Evolutionary conservation across 176 grass and related monocot species (phyloP).

Genomic region (Dendrocalamus sinicus): DNA sequence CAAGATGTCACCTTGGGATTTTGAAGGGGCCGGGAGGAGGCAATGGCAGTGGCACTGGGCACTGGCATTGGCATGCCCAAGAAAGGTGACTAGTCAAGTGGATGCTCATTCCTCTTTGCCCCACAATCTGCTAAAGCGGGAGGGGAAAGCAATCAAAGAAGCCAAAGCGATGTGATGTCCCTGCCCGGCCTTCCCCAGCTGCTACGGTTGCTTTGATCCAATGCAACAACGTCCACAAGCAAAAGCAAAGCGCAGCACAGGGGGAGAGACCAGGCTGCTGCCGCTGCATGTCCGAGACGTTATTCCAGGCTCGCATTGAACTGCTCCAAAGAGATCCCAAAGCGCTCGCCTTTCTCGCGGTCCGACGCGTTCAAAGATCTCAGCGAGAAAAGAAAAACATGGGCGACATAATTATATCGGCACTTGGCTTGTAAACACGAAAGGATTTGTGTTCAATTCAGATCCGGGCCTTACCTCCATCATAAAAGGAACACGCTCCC

Average conservation of each 20-base stretch:
- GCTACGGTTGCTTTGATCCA: conserved; percentile 75
- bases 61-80: conserved; percentile 44
- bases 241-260: conserved; percentile 38
- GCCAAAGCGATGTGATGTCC: conserved; percentile 50
- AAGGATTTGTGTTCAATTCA: conserved; percentile 38
- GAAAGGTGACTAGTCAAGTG: conserved; percentile 55
- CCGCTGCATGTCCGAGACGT: conserved; percentile 18
- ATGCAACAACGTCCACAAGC: conserved; percentile 83
- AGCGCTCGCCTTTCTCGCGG: conserved; percentile 80
- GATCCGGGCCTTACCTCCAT: conserved; percentile 30
- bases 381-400: conserved; percentile 37
- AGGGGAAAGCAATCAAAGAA: conserved; percentile 56
- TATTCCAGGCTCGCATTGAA: conserved; percentile 50
- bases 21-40: neutral
- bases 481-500: conserved; percentile 59
- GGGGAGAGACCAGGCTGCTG: neutral
- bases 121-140: conserved; percentile 55
- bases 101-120: conserved; percentile 52
- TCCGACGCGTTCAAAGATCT: conserved; percentile 93
- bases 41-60: neutral
- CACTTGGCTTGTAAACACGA: conserved; percentile 28
- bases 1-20: conserved; percentile 38
- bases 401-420: conserved; percentile 55
- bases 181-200: neutral
- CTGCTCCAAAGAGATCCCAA: conserved; percentile 60